Evolutionary conservation across 108 stramenopile species (phyloP), one percentile per base, ranked within the genome.

Genomic region (Fragilariopsis cylindrus): DNA sequence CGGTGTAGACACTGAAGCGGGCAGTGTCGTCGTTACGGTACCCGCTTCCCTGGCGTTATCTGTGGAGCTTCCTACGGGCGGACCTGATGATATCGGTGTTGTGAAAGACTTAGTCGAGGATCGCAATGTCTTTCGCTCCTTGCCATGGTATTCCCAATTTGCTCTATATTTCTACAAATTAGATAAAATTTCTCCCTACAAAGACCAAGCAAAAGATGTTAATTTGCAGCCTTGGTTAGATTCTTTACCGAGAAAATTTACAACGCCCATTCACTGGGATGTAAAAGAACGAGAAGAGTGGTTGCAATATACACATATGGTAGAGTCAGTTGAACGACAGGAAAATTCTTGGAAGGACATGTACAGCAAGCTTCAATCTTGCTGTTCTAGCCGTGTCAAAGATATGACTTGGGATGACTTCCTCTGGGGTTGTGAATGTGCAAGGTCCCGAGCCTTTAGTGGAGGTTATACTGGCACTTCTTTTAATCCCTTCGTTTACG

Each of bases 381-480:
- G 19, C 19, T 47, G 65, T 5, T 58, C 30, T 13, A 46, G 12
- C 48, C 15, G 15, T 4, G 16, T 53, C 16, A 74, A 65, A 55
- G 53, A 40, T 44, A 80, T 94, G 49, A 70, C 85, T 0, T 95
- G 80, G 70, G 81, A 86, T 16, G 86, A 91, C 13, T 95, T 95
- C 70, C 69, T 91, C 2, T 95, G 91, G 94, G 94, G 91, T 18
- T 88, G 88, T 56, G 94, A 95, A 73, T 81, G 76, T 44, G 94
- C 94, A 48, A 79, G 94, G 50, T 91, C 90, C 48, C 84, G 94
- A 18, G 94, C 90, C 56, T 95, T 95, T 68, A 92, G 91, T 46
- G 91, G 93, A 9, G 87, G 85, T 12, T 88, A 88, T 48, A 82
- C 85, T 5, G 94, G 90, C 39, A 69, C 87, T 16, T 85, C 90